These are phyloP conservation scores for Leptographium radiaticola DNA, from an alignment of 2,329 filamentous ascomycete species.

Conservation along the genomic window DNA sequence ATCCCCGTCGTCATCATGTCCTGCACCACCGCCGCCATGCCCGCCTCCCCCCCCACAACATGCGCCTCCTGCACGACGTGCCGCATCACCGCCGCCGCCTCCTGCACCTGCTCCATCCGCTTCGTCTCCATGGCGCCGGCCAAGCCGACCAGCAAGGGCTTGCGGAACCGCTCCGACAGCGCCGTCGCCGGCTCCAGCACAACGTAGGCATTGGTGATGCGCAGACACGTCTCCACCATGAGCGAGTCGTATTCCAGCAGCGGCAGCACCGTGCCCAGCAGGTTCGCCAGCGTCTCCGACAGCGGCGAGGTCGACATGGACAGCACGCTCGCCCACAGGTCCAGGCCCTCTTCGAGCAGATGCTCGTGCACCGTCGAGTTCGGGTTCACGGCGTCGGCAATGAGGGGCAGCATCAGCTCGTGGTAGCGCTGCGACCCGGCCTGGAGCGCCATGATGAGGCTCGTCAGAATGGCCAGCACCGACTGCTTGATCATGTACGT, in stretches of 20 bases:
- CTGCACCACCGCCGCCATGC: conserved; percentile 48
- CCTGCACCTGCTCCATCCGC: conserved; percentile 43
- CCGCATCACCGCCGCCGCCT: conserved; percentile 50
- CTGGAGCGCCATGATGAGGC: conserved; percentile 77
- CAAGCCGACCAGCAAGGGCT: conserved; percentile 34
- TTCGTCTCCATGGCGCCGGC: conserved; percentile 35
- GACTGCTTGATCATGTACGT: conserved; percentile 91
- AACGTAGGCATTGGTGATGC: conserved; percentile 58
- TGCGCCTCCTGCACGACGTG: conserved; percentile 50
- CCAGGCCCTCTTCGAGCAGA: conserved; percentile 80
- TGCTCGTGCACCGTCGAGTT: conserved; percentile 65
- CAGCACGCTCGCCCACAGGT: conserved; percentile 72
- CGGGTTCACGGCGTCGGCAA: conserved; percentile 65
- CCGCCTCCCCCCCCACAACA: conserved; percentile 45
- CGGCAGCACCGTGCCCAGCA: conserved; percentile 51
- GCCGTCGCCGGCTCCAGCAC: conserved; percentile 56
- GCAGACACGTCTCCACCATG: conserved; percentile 46
- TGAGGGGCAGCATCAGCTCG: conserved; percentile 64
- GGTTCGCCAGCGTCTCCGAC: conserved; percentile 45
- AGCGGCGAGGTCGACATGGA: conserved; percentile 50
- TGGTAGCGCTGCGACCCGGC: conserved; percentile 68
- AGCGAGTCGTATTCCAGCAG: conserved; percentile 55
- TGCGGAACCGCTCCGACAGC: conserved; percentile 41
- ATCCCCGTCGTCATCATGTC: conserved; percentile 54
- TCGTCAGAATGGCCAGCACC: conserved; percentile 72